These are phyloP conservation scores for Setaria italica DNA, from an alignment of 202 grass and related monocot genomes.

Conservation along the genomic window DNA sequence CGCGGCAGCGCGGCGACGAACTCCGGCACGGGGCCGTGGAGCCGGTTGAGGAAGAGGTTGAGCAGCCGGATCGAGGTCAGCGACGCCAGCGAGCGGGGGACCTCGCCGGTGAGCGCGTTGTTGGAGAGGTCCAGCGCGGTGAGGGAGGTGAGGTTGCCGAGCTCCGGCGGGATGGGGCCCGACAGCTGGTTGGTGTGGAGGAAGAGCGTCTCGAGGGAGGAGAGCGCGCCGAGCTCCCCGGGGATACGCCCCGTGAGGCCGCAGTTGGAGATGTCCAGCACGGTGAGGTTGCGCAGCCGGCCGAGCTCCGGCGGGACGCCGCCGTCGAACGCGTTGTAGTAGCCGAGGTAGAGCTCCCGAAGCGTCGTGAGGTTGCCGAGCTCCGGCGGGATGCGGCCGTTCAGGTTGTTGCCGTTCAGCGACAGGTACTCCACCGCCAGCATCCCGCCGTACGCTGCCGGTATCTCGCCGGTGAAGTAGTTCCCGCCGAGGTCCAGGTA, in stretches of 20 bases:
- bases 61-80: constrained; percentile 63
- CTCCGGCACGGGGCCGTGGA: constrained; percentile 76
- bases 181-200: constrained; percentile 89
- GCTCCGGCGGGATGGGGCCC: constrained; percentile 61
- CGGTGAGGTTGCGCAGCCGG: constrained; percentile 47
- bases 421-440: constrained; percentile 78
- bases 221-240: constrained; percentile 56
- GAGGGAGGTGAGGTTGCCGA: constrained; percentile 75
- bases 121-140: constrained; percentile 84
- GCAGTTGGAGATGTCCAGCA: constrained; percentile 88
- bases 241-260: constrained; percentile 66
- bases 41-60: constrained; percentile 91
- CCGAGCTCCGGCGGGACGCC: constrained; percentile 75
- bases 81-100: constrained; percentile 59
- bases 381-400: constrained; percentile 65
- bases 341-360: constrained; percentile 82
- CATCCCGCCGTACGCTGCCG: constrained; percentile 65
- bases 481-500: constrained; percentile 94
- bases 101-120: constrained; percentile 85
- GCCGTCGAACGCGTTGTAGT: constrained; percentile 85
- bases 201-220: constrained; percentile 75
- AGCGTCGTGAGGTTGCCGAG: constrained; percentile 75
- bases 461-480: constrained; percentile 79
- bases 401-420: constrained; percentile 84
- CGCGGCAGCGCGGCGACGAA: constrained; percentile 65